A percentile compares a stretch with the other conserved stretches of the same genome.
These are phyloP conservation scores for Candida ovalis DNA, from an alignment of 805 yeast species.

Conservation along the genomic window DNA sequence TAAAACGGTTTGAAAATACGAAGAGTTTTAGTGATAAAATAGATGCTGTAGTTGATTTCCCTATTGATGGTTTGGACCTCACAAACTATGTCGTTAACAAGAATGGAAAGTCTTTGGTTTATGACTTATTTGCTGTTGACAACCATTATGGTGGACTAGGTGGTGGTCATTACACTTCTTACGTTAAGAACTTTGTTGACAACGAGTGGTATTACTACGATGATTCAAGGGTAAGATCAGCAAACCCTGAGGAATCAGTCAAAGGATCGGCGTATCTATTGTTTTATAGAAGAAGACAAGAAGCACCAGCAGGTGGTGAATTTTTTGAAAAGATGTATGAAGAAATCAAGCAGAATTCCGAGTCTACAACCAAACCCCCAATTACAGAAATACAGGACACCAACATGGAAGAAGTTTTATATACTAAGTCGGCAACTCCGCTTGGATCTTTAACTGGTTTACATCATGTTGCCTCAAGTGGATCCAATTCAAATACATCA, in stretches of 20 bases:
- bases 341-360: constrained; percentile 27
- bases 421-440: not conserved
- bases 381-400: not conserved
- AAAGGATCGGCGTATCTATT: constrained; percentile 82
- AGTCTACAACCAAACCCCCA: not conserved
- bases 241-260: constrained; percentile 57
- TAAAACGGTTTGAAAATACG: constrained; percentile 85
- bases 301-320: constrained; percentile 44
- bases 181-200: constrained; percentile 74
- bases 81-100: constrained; percentile 45
- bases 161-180: constrained; percentile 96
- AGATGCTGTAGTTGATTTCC: constrained; percentile 80
- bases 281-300: constrained; percentile 64
- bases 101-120: constrained; percentile 41
- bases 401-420: not conserved
- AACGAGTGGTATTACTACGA: constrained; percentile 85
- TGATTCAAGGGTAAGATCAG: constrained; percentile 69
- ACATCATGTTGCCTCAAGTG: not conserved
- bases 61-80: constrained; percentile 78
- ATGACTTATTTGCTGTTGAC: constrained; percentile 89
- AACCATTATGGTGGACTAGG: constrained; percentile 96
- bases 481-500: not conserved
- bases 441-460: not conserved
- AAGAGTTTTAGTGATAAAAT: constrained; percentile 87
- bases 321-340: constrained; percentile 38